These are phyloP conservation scores for Chamaecrista fasciculata DNA, from an alignment of 306 rosid species.

Conservation along the genomic window DNA sequence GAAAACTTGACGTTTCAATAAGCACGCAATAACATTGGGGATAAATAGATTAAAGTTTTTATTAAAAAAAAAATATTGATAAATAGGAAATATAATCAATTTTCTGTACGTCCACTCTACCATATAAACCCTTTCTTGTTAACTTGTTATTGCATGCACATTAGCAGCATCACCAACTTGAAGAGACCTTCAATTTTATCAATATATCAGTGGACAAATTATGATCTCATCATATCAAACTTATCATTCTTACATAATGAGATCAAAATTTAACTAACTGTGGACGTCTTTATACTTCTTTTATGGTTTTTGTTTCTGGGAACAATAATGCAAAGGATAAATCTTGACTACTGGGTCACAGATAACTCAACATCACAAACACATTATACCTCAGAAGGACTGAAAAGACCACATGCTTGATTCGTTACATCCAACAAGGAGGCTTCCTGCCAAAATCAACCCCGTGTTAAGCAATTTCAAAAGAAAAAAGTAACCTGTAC, in stretches of 20 bases:
- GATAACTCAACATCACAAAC: constrained; percentile 7
- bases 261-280: constrained; percentile 10
- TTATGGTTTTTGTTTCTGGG: neutral
- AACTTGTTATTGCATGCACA: neutral
- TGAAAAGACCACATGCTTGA: constrained; percentile 82
- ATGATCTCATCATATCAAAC: constrained; percentile 5
- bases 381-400: constrained; percentile 63
- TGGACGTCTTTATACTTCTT: neutral
- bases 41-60: neutral
- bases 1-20: constrained; percentile 18
- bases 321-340: constrained; percentile 3
- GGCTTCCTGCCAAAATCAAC: constrained; percentile 77
- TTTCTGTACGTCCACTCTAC: neutral
- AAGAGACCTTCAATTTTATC: constrained; percentile 12
- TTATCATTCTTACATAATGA: neutral
- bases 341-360: neutral
- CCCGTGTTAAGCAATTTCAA: constrained; percentile 20
- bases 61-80: neutral
- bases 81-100: neutral
- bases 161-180: neutral
- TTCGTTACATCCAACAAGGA: constrained; percentile 75
- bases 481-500: constrained; percentile 17
- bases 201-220: constrained; percentile 5
- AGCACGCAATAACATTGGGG: neutral
- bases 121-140: neutral